Evolutionary conservation across 2,329 filamentous ascomycete species (phyloP), one percentile per base, ranked within the genome.

Genomic region (Pseudohalonectria lignicola): DNA sequence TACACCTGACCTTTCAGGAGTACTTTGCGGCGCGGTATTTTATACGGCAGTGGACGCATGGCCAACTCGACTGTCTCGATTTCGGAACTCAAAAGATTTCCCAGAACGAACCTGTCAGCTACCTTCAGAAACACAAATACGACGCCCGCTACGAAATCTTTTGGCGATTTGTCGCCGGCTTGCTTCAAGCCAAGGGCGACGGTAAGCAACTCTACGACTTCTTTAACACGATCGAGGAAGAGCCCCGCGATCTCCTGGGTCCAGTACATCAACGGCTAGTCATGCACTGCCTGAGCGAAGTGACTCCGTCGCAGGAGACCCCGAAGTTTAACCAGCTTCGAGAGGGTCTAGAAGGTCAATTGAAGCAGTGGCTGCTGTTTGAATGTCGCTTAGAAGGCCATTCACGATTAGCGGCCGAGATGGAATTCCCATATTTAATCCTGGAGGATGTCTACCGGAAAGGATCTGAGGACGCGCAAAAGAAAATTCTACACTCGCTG

Each of bases 1-100:
- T 64, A 19, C 62, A 66, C 41, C 43, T 64, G 10, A 64, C 61
- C 1, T 62, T 60, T 42, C 60, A 64, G 39, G 62, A 64, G 43
- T 64, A 52, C 37, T 64, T 65, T 48, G 60, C 57, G 0, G 62
- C 62, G 3, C 48, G 42, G 19, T 62, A 63, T 43, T 62, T 63
- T 43, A 50, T 52, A n/a, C 47, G 46, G 23, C 45, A 52, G 16
- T 62, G 55, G 54, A 46, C 37, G 18, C 19, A 12, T 9, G 19
- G 39, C 12, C 15, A 47, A 28, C 47, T 55, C 1, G n/a, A 42
- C 34, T 48, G 20, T 40, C 36, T 47, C 3, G 12, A 20, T 8
- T 29, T 50, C 9, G 39, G 34, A 15, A 37, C 34, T 18, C 26
- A 20, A 26, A 23, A 43, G 15, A 23, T 8, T n/a, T 25, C 28